Conservation (phyloP, 2,329 filamentous ascomycete species). For the Aspergillus candidus region DNA sequence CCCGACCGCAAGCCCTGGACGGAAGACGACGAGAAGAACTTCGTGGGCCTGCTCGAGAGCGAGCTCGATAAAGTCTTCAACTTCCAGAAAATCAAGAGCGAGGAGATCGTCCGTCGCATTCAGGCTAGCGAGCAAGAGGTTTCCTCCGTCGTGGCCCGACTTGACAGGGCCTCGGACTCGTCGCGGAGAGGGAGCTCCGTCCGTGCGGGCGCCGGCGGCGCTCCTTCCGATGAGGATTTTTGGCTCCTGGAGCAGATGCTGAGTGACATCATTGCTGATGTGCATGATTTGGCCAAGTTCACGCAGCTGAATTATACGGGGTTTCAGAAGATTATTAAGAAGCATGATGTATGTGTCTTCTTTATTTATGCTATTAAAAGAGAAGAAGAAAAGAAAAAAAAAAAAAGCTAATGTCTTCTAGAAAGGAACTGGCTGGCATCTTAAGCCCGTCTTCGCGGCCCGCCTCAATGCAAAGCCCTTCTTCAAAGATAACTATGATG, state of each 20-base stretch:
- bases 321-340: conserved; percentile 99
- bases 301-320: conserved; percentile 98
- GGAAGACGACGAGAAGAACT: conserved; percentile 84
- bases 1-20: conserved; percentile 65
- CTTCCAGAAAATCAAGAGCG: conserved; percentile 94
- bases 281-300: conserved; percentile 96
- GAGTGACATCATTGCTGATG: conserved; percentile 96
- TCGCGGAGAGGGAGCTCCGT: conserved; percentile 26
- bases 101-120: conserved; percentile 90
- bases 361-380: conserved; percentile 1
- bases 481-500: conserved; percentile 98
- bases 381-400: too few species aligned
- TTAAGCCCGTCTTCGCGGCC: conserved; percentile 92
- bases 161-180: conserved; percentile 52
- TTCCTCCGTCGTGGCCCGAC: conserved; percentile 70
- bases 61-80: conserved; percentile 97
- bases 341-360: conserved; percentile 71
- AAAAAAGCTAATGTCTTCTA: conserved; percentile 29
- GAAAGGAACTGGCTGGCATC: conserved; percentile 92
- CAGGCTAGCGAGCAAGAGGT: conserved; percentile 84
- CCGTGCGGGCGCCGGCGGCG: conserved; percentile 14
- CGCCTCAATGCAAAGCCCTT: conserved; percentile 94
- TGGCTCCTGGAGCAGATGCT: conserved; percentile 88
- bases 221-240: conserved; percentile 83
- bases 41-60: conserved; percentile 77